phyloP scores from a whole-genome alignment of 1,284 basidiomycete genomes.

The Cryptococcus floricola region DNA sequence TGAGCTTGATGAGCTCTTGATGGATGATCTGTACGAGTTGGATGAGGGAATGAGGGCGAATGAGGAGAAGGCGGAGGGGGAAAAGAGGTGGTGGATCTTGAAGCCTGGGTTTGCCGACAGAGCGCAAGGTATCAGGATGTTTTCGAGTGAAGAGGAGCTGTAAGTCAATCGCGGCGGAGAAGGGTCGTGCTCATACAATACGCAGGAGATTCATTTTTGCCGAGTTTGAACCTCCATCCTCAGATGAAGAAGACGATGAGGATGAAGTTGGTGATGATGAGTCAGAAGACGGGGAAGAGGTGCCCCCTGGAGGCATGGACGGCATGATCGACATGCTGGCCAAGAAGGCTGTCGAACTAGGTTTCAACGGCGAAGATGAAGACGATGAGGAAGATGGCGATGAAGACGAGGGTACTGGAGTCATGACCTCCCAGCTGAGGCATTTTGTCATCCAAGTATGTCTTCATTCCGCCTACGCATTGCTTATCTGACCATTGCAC shows the following conservation, averaged over 20 bases:
- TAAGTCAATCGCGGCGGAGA: constrained; percentile 14
- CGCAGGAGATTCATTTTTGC: constrained; percentile 66
- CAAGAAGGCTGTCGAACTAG: constrained; percentile 13
- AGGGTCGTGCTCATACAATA: neutral
- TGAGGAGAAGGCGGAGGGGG: constrained; percentile 29
- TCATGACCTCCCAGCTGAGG: constrained; percentile 79
- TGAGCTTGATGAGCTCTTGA: constrained; percentile 90
- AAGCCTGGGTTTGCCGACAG: constrained; percentile 98
- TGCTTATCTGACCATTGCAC: neutral
- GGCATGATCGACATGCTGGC: constrained; percentile 9
- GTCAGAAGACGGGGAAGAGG: constrained; percentile 37
- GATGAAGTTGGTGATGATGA: constrained; percentile 50
- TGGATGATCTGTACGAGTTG: constrained; percentile 90
- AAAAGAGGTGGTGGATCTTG: constrained; percentile 73
- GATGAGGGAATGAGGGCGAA: constrained; percentile 58
- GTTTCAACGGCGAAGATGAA: constrained; percentile 25
- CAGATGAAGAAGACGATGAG: constrained; percentile 30
- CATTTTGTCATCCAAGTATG: constrained; percentile 94
- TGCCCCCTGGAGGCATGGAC: constrained; percentile 45
- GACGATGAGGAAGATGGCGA: constrained; percentile 43
- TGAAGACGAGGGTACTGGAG: constrained; percentile 55
- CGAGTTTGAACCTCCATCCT: constrained; percentile 66
- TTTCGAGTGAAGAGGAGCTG: constrained; percentile 72
- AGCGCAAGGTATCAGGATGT: constrained; percentile 90
- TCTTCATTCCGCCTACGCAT: constrained; percentile 2